Evolutionary conservation across 176 grass and related monocot species (phyloP).

Genomic region (Olyra latifolia): DNA sequence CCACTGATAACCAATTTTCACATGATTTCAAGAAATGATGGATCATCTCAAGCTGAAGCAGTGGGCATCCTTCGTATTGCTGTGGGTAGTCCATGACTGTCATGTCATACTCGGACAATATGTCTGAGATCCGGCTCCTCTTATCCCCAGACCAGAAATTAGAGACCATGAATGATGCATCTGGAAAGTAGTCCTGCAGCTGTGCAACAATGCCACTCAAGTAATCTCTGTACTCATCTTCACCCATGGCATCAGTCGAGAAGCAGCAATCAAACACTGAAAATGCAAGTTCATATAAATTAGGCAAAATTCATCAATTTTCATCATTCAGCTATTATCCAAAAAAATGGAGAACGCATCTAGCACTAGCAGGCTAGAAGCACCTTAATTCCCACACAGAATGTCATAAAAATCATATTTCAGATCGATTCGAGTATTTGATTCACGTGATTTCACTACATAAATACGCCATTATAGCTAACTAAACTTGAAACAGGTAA

Average conservation of each 20-base stretch:
- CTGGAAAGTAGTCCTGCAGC: constrained; percentile 79
- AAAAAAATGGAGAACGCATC: constrained; percentile 20
- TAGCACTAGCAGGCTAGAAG: not conserved
- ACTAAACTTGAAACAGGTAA: constrained; percentile 4
- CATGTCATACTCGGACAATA: constrained; percentile 92
- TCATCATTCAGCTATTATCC: not conserved
- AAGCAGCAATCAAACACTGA: constrained; percentile 98
- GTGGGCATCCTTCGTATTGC: constrained; percentile 89
- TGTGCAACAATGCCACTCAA: constrained; percentile 75
- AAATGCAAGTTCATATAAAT: constrained; percentile 32
- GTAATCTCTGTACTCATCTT: constrained; percentile 79
- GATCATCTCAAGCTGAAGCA: constrained; percentile 92
- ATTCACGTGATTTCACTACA: not conserved
- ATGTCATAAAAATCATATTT: not conserved
- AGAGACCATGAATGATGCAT: constrained; percentile 92
- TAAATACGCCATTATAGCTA: not conserved
- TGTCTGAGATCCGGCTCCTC: constrained; percentile 81
- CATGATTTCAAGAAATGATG: constrained; percentile 97
- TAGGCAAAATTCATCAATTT: not conserved
- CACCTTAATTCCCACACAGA: constrained; percentile 5
- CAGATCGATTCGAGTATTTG: not conserved
- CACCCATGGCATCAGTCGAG: constrained; percentile 59
- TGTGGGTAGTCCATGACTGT: constrained; percentile 95
- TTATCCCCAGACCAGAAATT: constrained; percentile 86
- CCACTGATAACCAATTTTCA: constrained; percentile 93